Conservation (phyloP, 2,329 filamentous ascomycete genomes). For the Penicillium sp. region DNA sequence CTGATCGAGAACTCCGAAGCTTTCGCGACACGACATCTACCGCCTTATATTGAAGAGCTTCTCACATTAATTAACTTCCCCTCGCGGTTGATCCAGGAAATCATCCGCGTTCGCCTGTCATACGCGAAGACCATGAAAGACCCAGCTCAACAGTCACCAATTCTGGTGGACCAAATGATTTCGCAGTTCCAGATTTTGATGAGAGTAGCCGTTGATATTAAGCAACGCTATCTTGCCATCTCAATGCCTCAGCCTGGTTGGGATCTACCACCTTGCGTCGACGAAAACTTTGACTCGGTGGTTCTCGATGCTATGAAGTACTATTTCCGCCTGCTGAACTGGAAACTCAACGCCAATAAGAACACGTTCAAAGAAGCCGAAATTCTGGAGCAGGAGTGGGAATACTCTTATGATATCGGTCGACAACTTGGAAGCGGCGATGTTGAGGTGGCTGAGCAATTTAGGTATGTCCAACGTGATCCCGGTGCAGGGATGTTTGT, state of each 20-base stretch:
- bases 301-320: conserved; percentile 92
- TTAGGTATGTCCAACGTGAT: conserved; percentile 39
- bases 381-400: conserved; percentile 96
- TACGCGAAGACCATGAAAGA: conserved; percentile 97
- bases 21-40: conserved; percentile 86
- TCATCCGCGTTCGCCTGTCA: conserved; percentile 85
- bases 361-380: conserved; percentile 99
- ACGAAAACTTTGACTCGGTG: conserved; percentile 91
- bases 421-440: conserved; percentile 89
- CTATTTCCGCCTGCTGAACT: conserved; percentile 98
- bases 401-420: conserved; percentile 92
- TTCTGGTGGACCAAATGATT: conserved; percentile 98
- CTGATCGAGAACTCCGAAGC: conserved; percentile 81
- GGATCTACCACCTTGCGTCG: conserved; percentile 93
- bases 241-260: conserved; percentile 86
- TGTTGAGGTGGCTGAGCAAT: conserved; percentile 96
- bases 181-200: conserved; percentile 92
- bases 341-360: conserved; percentile 95
- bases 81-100: conserved; percentile 91
- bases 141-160: conserved; percentile 82
- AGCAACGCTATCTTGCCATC: conserved; percentile 80
- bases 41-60: conserved; percentile 94
- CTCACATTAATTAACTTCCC: conserved; percentile 97
- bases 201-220: conserved; percentile 88
- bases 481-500: neutral